Evolutionary conservation across 768 basidiomycete species (phyloP), one percentile per base, ranked within the genome.

Genomic region (Lentinus tigrinus): DNA sequence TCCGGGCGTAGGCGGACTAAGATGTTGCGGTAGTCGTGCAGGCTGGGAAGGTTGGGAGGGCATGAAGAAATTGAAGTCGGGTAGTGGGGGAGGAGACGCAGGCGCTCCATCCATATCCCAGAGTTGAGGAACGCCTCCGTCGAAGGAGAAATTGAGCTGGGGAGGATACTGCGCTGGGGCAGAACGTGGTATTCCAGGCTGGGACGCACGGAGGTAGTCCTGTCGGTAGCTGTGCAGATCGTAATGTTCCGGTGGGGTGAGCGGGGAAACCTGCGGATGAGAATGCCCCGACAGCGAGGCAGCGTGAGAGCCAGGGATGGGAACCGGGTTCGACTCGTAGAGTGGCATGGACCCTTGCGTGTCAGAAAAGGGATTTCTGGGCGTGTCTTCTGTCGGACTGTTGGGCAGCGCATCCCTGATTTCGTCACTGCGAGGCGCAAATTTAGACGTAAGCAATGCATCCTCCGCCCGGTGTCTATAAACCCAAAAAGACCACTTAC

Each of bases 61-160:
- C 51, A 51, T 44, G 52, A 53, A 57, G 55, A 56, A 48, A 31
- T 48, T 50, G 40, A 61, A 57, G 24, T 53, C 47, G 21, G 60
- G 47, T 6, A 57, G 47, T 16, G 60, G 60, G 16, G 60, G 60
- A 21, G 60, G 60, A 3, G 60, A 61, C 4, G 60, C 54, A n/a
- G 60, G 60, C 34, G 60, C 60, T 9, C 56, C 60, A 31, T 61
- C 55, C 60, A 61, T 61, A 43, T 57, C 54, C 60, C 60, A 61
- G 5, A 61, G 56, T 47, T 61, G 60, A 7, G 50, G 55, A 13
- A 60, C 42, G 24, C 54, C 49, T 38, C 60, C 50, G 21, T 57
- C 60, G 19, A 56, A 54, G 23, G 54, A 53, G 24, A 61, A 47
- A 19, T 52, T 39, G 31, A 57, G 26, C 5, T 50, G 31, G 38